Base-by-base conservation (phyloP, 768 basidiomycete species). In the Ramaria sp. region DNA sequence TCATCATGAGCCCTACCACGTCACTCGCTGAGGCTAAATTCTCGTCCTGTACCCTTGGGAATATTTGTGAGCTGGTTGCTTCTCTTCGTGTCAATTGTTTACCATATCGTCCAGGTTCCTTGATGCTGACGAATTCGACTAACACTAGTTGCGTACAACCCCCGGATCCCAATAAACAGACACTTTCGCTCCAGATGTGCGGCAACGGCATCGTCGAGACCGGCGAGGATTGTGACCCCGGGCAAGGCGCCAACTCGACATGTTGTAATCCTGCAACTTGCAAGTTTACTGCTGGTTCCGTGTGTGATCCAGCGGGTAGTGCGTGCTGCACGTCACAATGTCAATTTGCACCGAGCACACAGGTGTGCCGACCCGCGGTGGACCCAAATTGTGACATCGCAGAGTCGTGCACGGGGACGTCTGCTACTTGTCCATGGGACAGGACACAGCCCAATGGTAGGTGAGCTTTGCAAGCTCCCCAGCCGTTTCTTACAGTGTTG, bases 161-260 rank as follows among this genome's bases (percentile, higher is more conserved):
- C 57, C 82, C 87, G 1, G 79, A 71, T 59, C 67, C 66, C 39
- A 64, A 62, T 38, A 69, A 69, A 42, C 65, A 74, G 57, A 75
- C 73, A 7, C 79, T 87, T 61, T 77, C 82, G 3, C 72, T 87
- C 19, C 75, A 86, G 62, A 85, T 84, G 83, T 88, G 85, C 64
- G 86, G 88, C 27, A 90, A 91, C 68, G 88, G 88, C 51, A 89
- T 91, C 59, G 82, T 88, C 52, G 88, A 89, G 66, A 67, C 63
- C 0, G 91, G 88, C 31, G 91, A 95, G 71, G 86, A 93, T 39
- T 93, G 91, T 66, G 91, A 95, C 69, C 90, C 91, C 0, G 87
- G 87, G 31, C 63, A 66, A 37, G 83, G 80, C 53, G 65, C 73
- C 11, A 71, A 72, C 43, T 82, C 82, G 4, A 69, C 76, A 1